A percentile compares a stretch with the other conserved stretches of the same genome.
These are phyloP conservation scores for Zygosaccharomyces pseudorouxii DNA, from an alignment of 805 yeast genomes.

Conservation along the genomic window DNA sequence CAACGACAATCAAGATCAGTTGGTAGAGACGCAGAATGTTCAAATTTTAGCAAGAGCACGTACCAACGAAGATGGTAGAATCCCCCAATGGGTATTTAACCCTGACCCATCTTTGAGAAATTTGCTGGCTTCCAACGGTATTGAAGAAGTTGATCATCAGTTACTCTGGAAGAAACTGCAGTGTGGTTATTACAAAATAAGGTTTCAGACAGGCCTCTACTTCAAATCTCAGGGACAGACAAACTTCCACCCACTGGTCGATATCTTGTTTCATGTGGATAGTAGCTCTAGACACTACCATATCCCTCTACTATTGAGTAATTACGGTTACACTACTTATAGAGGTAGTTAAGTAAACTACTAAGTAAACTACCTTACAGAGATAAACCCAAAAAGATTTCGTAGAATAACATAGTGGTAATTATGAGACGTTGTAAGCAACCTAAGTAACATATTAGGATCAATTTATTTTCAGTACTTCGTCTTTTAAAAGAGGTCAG, in stretches of 20 bases:
- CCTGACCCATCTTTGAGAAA: constrained; percentile 29
- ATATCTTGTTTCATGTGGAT: constrained; percentile 64
- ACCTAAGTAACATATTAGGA: no score
- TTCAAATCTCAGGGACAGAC: constrained; percentile 39
- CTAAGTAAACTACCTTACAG: neutral
- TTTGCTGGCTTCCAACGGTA: constrained; percentile 32
- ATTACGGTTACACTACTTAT: constrained; percentile 86
- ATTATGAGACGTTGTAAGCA: neutral
- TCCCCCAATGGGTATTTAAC: constrained; percentile 57
- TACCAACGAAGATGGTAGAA: constrained; percentile 80
- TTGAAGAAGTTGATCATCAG: constrained; percentile 15
- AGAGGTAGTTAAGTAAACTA: constrained; percentile 60
- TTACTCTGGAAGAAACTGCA: constrained; percentile 43
- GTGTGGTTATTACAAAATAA: constrained; percentile 69
- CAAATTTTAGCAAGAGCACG: constrained; percentile 59
- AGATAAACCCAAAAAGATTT: no score
- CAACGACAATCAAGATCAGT: constrained; percentile 19
- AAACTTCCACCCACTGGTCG: constrained; percentile 86
- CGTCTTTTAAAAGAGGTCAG: no score
- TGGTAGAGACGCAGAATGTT: constrained; percentile 27
- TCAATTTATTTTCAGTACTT: no score
- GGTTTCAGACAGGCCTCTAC: constrained; percentile 72
- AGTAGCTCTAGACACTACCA: constrained; percentile 72
- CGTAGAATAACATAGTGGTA: neutral
- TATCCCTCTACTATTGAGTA: constrained; percentile 78